Conservation (phyloP, 495 filamentous ascomycete species). For the Penicillium macrosclerotiorum region DNA sequence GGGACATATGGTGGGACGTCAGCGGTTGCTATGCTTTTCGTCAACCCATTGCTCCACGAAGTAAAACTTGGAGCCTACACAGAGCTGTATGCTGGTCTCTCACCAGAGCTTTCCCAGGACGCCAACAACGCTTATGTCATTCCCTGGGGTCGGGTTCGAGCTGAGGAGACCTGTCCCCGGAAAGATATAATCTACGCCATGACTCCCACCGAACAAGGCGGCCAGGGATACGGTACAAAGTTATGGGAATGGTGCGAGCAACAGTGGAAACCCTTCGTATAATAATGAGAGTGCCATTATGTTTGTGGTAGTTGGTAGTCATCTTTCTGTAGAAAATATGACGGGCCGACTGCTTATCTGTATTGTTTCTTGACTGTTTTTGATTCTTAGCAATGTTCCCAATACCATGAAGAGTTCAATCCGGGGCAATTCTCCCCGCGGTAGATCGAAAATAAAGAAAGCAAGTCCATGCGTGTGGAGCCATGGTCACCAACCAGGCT, state of each 20-base stretch:
- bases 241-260: slow-evolving; percentile 40
- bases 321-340: too few species aligned
- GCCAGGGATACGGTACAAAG: slow-evolving; percentile 27
- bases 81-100: slow-evolving; percentile 41
- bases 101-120: too few species aligned
- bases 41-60: slow-evolving; percentile 23
- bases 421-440: background rate
- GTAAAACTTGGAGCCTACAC: slow-evolving; percentile 39
- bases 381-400: too few species aligned
- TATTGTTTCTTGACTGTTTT: too few species aligned
- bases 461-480: slow-evolving; percentile 4
- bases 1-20: slow-evolving; percentile 24
- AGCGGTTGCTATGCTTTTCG: slow-evolving; percentile 12
- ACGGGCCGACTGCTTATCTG: too few species aligned
- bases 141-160: slow-evolving; percentile 38
- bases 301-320: too few species aligned
- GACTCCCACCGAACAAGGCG: slow-evolving; percentile 28
- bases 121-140: slow-evolving; percentile 35
- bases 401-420: too few species aligned
- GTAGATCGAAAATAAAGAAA: background rate
- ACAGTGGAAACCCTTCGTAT: slow-evolving; percentile 12
- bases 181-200: slow-evolving; percentile 30
- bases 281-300: too few species aligned
- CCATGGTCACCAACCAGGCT: background rate
- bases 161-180: slow-evolving; percentile 9